Base-by-base conservation (phyloP, 2,329 filamentous ascomycete species). In the Aureobasidium vineae region DNA sequence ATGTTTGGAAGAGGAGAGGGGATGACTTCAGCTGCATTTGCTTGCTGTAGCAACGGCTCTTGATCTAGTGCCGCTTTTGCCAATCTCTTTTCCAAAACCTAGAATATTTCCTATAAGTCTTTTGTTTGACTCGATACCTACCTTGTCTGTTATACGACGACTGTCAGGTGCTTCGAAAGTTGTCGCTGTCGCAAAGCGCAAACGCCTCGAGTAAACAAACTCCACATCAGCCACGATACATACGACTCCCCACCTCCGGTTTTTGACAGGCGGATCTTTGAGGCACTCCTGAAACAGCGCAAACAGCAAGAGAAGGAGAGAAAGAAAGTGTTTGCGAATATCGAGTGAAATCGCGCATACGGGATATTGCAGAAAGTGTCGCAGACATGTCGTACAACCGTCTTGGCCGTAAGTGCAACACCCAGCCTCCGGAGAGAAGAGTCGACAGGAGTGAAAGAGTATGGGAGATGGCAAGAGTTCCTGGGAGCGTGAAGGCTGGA, bases 361-460 rank as follows among this genome's bases (percentile, higher is more conserved):
- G 36, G 49, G 16, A 38, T 23, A 43, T 45, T 21, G 47, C 26
- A 47, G n/a, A 50, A 31, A 66, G 28, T 23, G 38, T 59, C 53
- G 52, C 66, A 64, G 54, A 61, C 66, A 90, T 90, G 87, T 85
- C 87, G 76, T 91, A 91, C 81, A 90, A 90, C 81, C 86, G 88
- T 73, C 78, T 91, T 83, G 86, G 88, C 86, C 83, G 63, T 65
- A 52, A 60, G 53, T 66, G 38, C 28, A 43, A 50, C 7, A 23
- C 26, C 45, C 21, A 63, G 21, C 41, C 13, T 21, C 43, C 53
- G 19, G 11, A 28, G 41, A n/a, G 19, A 38, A 31, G 33, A 40
- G 47, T 49, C 33, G 45, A 21, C 49, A 31, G 23, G 50, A 28
- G 63, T 52, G 40, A 11, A 15, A 40, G 43, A n/a, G n/a, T 21